Conservation (phyloP, 2,329 filamentous ascomycete genomes). For the Stenocarpella maydis region DNA sequence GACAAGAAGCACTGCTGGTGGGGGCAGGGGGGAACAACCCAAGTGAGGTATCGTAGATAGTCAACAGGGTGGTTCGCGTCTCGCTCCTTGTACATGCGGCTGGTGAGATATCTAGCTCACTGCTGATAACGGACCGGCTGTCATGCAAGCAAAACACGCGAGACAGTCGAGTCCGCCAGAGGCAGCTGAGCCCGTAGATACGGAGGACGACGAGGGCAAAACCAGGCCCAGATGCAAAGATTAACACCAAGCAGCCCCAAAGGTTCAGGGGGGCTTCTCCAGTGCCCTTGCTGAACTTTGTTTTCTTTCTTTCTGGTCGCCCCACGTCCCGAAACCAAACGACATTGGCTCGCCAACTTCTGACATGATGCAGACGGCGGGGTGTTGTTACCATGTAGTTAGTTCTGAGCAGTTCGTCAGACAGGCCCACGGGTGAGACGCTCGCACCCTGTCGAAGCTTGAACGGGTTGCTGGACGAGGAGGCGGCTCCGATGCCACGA, state of each 20-base stretch:
- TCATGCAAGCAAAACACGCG: conserved; percentile 8
- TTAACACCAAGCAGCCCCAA: background rate
- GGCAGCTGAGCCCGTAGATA: conserved; percentile 1
- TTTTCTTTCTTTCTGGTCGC: background rate
- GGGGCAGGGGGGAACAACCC: background rate
- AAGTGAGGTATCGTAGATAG: background rate
- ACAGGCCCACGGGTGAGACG: conserved; percentile 6
- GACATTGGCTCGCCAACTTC: background rate
- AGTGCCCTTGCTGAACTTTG: background rate
- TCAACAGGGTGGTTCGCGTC: background rate
- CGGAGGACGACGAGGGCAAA: background rate
- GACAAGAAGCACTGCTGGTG: background rate
- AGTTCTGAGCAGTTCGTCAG: background rate
- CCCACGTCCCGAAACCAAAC: background rate
- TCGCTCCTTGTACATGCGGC: background rate
- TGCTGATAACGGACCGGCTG: conserved; percentile 19
- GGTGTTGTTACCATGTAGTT: background rate
- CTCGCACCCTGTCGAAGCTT: conserved; percentile 4
- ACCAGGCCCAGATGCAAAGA: conserved; percentile 5
- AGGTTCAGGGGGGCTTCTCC: background rate
- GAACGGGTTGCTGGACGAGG: conserved; percentile 10
- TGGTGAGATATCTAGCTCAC: background rate
- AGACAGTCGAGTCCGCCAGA: conserved; percentile 7
- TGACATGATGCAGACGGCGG: conserved; percentile 16
- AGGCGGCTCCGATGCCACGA: background rate